These are phyloP conservation scores for Stenocarpella maydis DNA, from an alignment of 2,329 filamentous ascomycete species.

Conservation along the genomic window DNA sequence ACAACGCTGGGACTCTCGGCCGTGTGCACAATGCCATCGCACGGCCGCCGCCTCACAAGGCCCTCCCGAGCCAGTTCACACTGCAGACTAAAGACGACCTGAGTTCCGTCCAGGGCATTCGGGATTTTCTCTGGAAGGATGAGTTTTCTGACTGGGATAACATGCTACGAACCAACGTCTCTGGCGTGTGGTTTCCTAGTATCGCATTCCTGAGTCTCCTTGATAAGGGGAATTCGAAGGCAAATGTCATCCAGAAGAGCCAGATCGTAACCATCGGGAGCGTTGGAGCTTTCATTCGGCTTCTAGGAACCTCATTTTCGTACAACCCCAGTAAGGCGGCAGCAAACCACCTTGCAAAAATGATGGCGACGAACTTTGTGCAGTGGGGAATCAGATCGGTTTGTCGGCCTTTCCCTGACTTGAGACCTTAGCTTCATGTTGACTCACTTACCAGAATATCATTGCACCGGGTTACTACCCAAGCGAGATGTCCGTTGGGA, in stretches of 20 bases:
- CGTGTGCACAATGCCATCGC: conserved; percentile 41
- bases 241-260: background rate
- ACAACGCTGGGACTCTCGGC: background rate
- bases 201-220: background rate
- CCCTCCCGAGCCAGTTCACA: conserved; percentile 51
- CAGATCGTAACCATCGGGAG: background rate
- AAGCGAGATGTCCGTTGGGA: background rate
- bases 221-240: background rate
- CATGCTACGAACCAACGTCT: background rate
- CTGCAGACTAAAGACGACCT: background rate
- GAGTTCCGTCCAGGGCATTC: background rate
- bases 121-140: background rate
- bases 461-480: background rate
- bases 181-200: background rate
- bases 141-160: conserved; percentile 11
- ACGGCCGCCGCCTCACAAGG: conserved; percentile 58
- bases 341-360: background rate
- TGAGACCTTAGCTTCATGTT: background rate
- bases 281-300: background rate
- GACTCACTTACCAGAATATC: background rate
- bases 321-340: conserved; percentile 5
- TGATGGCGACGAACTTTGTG: conserved; percentile 7
- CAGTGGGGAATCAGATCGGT: background rate
- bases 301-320: background rate
- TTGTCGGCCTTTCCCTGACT: background rate